Evolutionary conservation across 2,329 filamentous ascomycete genomes (phyloP).

Genomic region (Colletotrichum lupini): DNA sequence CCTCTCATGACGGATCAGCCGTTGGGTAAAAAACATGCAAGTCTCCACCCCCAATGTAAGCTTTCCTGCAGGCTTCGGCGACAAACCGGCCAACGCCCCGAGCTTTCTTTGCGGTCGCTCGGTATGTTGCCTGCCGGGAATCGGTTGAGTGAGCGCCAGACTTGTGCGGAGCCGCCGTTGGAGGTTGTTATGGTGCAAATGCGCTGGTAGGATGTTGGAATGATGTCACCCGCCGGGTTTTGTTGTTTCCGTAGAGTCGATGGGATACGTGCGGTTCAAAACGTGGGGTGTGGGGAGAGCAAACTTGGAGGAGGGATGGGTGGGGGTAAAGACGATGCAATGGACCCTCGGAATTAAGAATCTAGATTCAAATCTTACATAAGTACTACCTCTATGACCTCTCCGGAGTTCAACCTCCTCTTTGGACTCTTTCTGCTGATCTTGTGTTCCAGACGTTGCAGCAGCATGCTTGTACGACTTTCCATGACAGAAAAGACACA

Average conservation of each 20-base stretch:
- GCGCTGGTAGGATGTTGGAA: no score
- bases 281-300: not conserved
- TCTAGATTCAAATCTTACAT: not conserved
- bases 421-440: no score
- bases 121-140: not conserved
- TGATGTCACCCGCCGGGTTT: not conserved
- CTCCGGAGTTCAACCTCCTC: no score
- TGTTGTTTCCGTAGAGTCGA: not conserved
- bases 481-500: no score
- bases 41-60: not conserved
- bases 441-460: not conserved
- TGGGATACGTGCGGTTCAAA: conserved; percentile 10
- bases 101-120: not conserved
- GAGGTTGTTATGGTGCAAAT: not conserved
- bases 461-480: no score
- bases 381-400: not conserved
- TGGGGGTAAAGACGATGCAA: not conserved
- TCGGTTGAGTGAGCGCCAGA: not conserved
- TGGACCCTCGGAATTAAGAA: not conserved
- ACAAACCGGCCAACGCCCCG: conserved; percentile 2
- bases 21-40: not conserved
- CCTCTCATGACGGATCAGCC: conserved; percentile 1
- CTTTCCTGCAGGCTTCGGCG: conserved; percentile 21
- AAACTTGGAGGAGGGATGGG: not conserved
- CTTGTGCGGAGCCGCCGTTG: not conserved